Conservation (phyloP, 2,329 filamentous ascomycete species). For the Ilyonectria destructans region DNA sequence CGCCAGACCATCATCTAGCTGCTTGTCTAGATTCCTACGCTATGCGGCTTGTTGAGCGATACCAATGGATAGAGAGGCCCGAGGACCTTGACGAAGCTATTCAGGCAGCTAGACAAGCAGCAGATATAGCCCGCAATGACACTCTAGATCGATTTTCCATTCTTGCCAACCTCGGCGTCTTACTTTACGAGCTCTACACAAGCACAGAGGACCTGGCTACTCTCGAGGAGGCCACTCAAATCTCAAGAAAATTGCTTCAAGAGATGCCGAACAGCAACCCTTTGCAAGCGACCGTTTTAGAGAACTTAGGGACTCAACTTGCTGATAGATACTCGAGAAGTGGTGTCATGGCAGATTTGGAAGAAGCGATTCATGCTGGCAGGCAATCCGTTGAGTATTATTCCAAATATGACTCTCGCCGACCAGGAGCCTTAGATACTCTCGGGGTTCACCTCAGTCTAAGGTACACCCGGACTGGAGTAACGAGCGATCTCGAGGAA, state of each 20-base stretch:
- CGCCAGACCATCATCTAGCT: no score
- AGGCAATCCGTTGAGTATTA: not conserved
- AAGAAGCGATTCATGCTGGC: constrained; percentile 10
- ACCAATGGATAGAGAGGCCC: no score
- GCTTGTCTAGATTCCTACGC: no score
- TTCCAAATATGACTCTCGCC: not conserved
- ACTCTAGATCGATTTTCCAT: no score
- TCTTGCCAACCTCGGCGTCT: no score
- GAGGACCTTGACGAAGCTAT: no score
- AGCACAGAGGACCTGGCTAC: not conserved
- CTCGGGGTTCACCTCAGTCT: not conserved
- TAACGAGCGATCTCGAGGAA: no score
- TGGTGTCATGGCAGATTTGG: constrained; percentile 8
- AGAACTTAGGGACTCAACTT: not conserved
- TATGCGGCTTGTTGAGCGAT: no score
- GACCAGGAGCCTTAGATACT: not conserved
- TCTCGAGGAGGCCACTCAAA: constrained; percentile 4
- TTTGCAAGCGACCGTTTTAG: not conserved
- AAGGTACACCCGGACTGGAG: no score
- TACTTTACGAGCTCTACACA: no score
- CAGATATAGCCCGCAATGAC: no score
- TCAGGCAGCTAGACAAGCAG: no score
- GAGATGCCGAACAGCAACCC: not conserved
- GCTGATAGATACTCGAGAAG: constrained; percentile 4
- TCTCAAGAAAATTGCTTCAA: constrained; percentile 2